Percentiles rank a stretch among this genome's conserved stretches.
Evolutionary conservation across 371 early-diverging fungal genomes (phyloP).

Genomic region (Mucor ambiguus): DNA sequence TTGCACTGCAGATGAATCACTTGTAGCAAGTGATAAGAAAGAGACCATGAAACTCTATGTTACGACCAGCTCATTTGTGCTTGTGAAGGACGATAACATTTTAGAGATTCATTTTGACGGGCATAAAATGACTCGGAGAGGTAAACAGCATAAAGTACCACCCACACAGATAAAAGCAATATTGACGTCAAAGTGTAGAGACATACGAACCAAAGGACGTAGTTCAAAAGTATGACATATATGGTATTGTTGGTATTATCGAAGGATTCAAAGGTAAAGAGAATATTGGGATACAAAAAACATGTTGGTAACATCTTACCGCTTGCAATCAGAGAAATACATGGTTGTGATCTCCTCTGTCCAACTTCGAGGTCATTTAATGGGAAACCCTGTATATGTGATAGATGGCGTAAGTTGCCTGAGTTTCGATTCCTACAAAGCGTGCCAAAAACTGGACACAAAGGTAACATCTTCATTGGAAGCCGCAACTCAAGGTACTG

Average conservation of each 20-base stretch:
- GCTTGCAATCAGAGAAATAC: conserved; percentile 29
- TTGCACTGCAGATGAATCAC: background rate
- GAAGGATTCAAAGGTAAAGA: conserved; percentile 40
- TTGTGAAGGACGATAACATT: conserved; percentile 19
- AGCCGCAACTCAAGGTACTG: background rate
- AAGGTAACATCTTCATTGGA: conserved; percentile 19
- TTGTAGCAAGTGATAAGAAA: conserved; percentile 3
- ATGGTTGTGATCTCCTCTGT: conserved; percentile 49
- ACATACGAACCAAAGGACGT: conserved; percentile 22
- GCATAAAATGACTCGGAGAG: conserved; percentile 27
- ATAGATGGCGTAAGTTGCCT: conserved; percentile 52
- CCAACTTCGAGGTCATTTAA: conserved; percentile 47
- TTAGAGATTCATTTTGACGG: conserved; percentile 36
- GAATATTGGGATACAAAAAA: no score
- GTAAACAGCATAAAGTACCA: conserved; percentile 10
- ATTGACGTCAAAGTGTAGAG: conserved; percentile 4
- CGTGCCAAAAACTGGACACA: conserved; percentile 29
- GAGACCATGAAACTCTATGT: conserved; percentile 28
- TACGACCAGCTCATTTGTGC: conserved; percentile 26
- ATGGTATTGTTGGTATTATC: conserved; percentile 44
- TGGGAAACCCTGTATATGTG: conserved; percentile 45
- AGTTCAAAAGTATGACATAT: conserved; percentile 32
- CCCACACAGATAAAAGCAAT: background rate
- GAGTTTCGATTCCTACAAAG: conserved; percentile 36
- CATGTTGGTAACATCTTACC: no score